phyloP scores from a whole-genome alignment of 495 filamentous ascomycete genomes.

The Podospora bellae-mahoneyi region DNA sequence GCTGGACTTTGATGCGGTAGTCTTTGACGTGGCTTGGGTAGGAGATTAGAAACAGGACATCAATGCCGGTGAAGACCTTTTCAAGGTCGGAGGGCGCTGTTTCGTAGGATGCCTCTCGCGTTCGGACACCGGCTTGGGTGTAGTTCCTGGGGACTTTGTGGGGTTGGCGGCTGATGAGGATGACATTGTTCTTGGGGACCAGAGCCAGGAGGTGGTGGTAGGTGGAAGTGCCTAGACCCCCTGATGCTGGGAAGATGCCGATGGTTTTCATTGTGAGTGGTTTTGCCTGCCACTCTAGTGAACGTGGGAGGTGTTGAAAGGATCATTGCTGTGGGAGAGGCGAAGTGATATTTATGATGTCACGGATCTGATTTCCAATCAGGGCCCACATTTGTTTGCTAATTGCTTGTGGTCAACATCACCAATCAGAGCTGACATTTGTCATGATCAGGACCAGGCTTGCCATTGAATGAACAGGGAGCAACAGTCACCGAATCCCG shows the following conservation, averaged over 20 bases:
- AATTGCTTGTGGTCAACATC: no score
- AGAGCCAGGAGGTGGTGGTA: slow-evolving; percentile 43
- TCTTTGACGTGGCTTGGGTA: slow-evolving; percentile 37
- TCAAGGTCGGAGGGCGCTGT: slow-evolving; percentile 30
- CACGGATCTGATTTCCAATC: no score
- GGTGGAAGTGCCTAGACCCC: slow-evolving; percentile 47
- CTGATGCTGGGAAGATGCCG: slow-evolving; percentile 51
- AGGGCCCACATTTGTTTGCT: no score
- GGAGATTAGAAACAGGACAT: slow-evolving; percentile 51
- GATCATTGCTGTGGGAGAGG: no score
- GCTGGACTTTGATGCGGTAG: slow-evolving; percentile 29
- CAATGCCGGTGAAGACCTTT: slow-evolving; percentile 41
- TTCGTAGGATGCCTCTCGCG: slow-evolving; percentile 47
- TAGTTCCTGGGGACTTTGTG: slow-evolving; percentile 34
- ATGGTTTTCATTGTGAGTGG: slow-evolving; percentile 12
- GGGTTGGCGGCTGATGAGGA: slow-evolving; percentile 47
- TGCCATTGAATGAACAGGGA: no score
- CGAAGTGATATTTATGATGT: no score
- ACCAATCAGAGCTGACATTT: no score
- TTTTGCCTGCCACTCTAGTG: background rate
- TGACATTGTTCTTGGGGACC: slow-evolving; percentile 39
- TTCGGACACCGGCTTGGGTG: slow-evolving; percentile 26
- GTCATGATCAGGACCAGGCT: no score
- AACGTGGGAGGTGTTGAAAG: background rate
- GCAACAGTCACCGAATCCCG: background rate